Conservation (phyloP, 164 flowering plant genomes). For the Vitis rotundifolia region DNA sequence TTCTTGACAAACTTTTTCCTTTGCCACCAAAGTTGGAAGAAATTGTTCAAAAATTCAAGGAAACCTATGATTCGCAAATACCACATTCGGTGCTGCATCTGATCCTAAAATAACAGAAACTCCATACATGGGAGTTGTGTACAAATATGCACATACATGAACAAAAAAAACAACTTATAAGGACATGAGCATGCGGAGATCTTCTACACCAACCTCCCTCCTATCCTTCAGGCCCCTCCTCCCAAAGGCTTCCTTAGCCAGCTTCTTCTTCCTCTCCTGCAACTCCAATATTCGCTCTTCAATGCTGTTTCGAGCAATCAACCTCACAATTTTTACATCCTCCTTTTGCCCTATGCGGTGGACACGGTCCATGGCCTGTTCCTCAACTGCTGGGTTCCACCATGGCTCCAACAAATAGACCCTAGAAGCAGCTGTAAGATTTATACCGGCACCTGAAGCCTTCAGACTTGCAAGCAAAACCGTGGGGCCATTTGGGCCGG, state of each 20-base stretch:
- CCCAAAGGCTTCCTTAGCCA: slow-evolving; percentile 69
- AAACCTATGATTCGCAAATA: too few relatives aligned
- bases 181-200: slow-evolving; percentile 60
- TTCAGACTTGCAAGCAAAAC: slow-evolving; percentile 81
- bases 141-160: background rate
- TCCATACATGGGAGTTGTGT: too few relatives aligned
- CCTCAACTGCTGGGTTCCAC: slow-evolving; percentile 98
- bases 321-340: slow-evolving; percentile 73
- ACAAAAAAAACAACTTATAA: slow-evolving; percentile 33
- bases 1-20: too few relatives aligned
- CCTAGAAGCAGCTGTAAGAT: slow-evolving; percentile 78
- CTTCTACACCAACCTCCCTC: slow-evolving; percentile 51
- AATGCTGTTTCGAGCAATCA: slow-evolving; percentile 69
- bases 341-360: slow-evolving; percentile 88
- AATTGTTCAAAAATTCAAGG: too few relatives aligned
- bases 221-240: slow-evolving; percentile 38
- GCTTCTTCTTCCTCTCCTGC: slow-evolving; percentile 72
- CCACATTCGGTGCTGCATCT: too few relatives aligned
- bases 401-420: slow-evolving; percentile 91
- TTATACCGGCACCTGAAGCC: slow-evolving; percentile 81
- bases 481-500: slow-evolving; percentile 42
- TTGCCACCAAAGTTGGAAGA: too few relatives aligned
- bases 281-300: slow-evolving; percentile 82
- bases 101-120: too few relatives aligned
- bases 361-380: slow-evolving; percentile 95